A percentile compares a stretch with the other conserved stretches of the same genome.
Conservation (phyloP, 2,329 filamentous ascomycete species). For the Cadophora malorum region DNA sequence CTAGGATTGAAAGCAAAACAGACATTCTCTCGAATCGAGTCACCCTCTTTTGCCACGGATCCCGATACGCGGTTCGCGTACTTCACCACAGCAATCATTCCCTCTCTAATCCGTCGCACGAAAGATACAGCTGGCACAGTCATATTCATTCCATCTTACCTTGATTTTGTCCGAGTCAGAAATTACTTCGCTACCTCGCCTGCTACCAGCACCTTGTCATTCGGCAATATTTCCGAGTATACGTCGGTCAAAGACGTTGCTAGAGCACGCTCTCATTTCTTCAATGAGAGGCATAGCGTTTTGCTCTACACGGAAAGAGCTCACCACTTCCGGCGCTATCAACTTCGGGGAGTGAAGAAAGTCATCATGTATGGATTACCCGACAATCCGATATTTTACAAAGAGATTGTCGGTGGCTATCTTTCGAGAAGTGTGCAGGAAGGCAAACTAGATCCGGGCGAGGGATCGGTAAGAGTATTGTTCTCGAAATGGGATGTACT, state of each 20-base stretch:
- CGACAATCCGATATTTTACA: conserved; percentile 84
- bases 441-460: conserved; percentile 59
- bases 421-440: conserved; percentile 65
- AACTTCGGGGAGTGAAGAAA: conserved; percentile 78
- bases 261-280: conserved; percentile 85
- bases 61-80: conserved; percentile 91
- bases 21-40: conserved; percentile 88
- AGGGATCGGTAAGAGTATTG: conserved; percentile 65
- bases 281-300: conserved; percentile 80
- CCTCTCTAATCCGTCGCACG: conserved; percentile 72
- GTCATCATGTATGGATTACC: conserved; percentile 92
- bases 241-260: conserved; percentile 79
- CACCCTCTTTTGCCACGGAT: conserved; percentile 71
- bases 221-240: conserved; percentile 90
- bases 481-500: conserved; percentile 92
- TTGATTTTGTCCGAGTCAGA: conserved; percentile 91
- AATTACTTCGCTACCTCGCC: conserved; percentile 85
- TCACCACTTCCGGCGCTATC: conserved; percentile 95
- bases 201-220: conserved; percentile 62
- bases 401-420: conserved; percentile 75
- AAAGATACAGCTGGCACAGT: conserved; percentile 74
- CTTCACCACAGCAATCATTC: conserved; percentile 83
- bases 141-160: conserved; percentile 89
- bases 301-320: conserved; percentile 92
- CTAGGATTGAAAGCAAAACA: conserved; percentile 77